A percentile compares a stretch with the other conserved stretches of the same genome.
These are phyloP conservation scores for Limtongia smithiae DNA, from an alignment of 805 yeast species.

Conservation along the genomic window DNA sequence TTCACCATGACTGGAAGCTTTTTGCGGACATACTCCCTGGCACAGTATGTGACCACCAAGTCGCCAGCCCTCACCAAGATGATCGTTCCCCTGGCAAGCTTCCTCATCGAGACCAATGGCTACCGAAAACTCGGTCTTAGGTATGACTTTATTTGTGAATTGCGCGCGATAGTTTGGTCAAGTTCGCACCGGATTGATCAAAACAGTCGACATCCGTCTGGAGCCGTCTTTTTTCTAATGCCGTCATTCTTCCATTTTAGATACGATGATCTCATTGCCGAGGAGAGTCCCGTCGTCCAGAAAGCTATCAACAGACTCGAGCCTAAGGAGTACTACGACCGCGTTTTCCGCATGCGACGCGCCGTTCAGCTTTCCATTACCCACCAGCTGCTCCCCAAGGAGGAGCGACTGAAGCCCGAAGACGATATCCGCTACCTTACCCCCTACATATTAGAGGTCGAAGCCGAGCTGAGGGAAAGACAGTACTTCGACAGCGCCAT, in stretches of 20 bases:
- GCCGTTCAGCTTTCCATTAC: slow-evolving; percentile 85
- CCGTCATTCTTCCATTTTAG: slow-evolving; percentile 34
- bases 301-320: slow-evolving; percentile 88
- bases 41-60: slow-evolving; percentile 16
- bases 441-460: slow-evolving; percentile 90
- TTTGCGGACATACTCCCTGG: slow-evolving; percentile 21
- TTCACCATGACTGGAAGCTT: slow-evolving; percentile 24
- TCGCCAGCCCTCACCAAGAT: slow-evolving; percentile 74
- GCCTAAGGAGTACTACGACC: slow-evolving; percentile 75
- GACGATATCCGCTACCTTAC: slow-evolving; percentile 79
- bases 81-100: slow-evolving; percentile 73
- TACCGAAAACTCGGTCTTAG: slow-evolving; percentile 92
- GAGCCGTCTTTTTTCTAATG: not conserved
- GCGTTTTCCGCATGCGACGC: slow-evolving; percentile 86
- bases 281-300: slow-evolving; percentile 83
- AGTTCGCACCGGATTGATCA: not conserved
- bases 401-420: slow-evolving; percentile 71
- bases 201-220: not conserved
- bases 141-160: slow-evolving; percentile 21
- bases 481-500: slow-evolving; percentile 78
- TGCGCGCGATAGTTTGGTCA: not conserved
- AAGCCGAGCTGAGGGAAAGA: slow-evolving; percentile 85
- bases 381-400: slow-evolving; percentile 79
- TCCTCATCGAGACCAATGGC: slow-evolving; percentile 72
- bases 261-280: slow-evolving; percentile 81